phyloP scores from a whole-genome alignment of 2,329 filamentous ascomycete species.

The Epicoccum nigrum region DNA sequence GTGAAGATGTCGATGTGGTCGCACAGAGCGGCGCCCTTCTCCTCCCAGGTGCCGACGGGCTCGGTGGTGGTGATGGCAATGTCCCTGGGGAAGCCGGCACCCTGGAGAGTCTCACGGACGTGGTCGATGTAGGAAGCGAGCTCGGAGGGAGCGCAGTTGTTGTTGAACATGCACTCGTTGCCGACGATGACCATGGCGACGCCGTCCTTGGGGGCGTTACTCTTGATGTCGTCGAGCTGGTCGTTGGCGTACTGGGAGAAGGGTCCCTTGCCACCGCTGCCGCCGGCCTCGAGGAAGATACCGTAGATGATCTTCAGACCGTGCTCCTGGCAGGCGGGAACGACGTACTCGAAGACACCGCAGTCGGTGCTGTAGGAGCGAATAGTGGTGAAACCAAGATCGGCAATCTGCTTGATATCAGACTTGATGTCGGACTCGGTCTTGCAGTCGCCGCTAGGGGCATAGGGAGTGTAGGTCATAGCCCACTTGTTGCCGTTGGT shows the following conservation, averaged over 20 bases:
- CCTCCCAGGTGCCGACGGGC: slow-evolving; percentile 77
- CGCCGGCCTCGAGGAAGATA: slow-evolving; percentile 76
- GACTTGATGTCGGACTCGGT: slow-evolving; percentile 44
- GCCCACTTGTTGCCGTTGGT: slow-evolving; percentile 55
- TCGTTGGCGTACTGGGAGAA: slow-evolving; percentile 63
- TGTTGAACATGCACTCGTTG: slow-evolving; percentile 88
- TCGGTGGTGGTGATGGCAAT: slow-evolving; percentile 78
- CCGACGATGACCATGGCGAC: slow-evolving; percentile 84
- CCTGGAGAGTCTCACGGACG: slow-evolving; percentile 67
- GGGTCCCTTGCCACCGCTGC: slow-evolving; percentile 51
- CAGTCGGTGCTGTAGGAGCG: slow-evolving; percentile 95
- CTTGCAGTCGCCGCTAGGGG: slow-evolving; percentile 52
- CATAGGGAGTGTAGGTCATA: slow-evolving; percentile 58
- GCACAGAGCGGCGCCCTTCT: slow-evolving; percentile 69
- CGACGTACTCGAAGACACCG: slow-evolving; percentile 76
- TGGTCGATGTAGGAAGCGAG: slow-evolving; percentile 74
- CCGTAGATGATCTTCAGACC: slow-evolving; percentile 84
- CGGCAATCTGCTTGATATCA: slow-evolving; percentile 52
- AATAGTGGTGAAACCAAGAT: slow-evolving; percentile 64
- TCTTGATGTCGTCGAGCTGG: slow-evolving; percentile 76
- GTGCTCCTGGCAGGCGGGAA: slow-evolving; percentile 67
- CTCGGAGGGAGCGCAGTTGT: slow-evolving; percentile 66
- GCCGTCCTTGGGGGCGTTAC: slow-evolving; percentile 71
- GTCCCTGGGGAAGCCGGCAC: slow-evolving; percentile 72
- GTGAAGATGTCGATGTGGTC: slow-evolving; percentile 75